Evolutionary conservation across 768 basidiomycete species (phyloP).

Genomic region (Xerocomus brunneocitrinus): DNA sequence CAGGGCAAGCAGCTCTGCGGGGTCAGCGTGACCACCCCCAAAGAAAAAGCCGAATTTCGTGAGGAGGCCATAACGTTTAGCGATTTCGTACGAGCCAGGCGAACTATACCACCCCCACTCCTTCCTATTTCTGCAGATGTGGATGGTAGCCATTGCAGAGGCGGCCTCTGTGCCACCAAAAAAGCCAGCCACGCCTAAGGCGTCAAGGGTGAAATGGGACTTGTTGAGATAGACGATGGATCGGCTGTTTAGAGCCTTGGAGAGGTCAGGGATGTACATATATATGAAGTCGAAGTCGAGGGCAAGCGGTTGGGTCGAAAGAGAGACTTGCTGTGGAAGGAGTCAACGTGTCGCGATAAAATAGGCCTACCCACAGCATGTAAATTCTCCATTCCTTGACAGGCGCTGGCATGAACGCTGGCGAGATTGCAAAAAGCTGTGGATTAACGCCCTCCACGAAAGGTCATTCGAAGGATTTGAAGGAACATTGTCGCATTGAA

Average conservation of each 20-base stretch:
- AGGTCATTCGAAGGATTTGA: too few species aligned
- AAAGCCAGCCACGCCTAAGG: slow-evolving; percentile 18
- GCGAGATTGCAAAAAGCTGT: too few species aligned
- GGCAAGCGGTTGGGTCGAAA: background rate
- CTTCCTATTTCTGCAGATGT: slow-evolving; percentile 24
- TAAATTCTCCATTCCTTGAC: background rate
- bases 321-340: background rate
- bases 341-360: background rate
- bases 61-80: slow-evolving; percentile 27
- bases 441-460: too few species aligned
- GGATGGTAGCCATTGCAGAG: slow-evolving; percentile 32
- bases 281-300: background rate
- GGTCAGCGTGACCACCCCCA: slow-evolving; percentile 19
- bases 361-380: background rate
- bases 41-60: slow-evolving; percentile 25
- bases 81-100: slow-evolving; percentile 30
- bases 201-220: slow-evolving; percentile 19
- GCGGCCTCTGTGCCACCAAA: slow-evolving; percentile 29
- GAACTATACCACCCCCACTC: slow-evolving; percentile 33
- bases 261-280: slow-evolving; percentile 5
- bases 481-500: too few species aligned
- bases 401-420: background rate
- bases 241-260: background rate
- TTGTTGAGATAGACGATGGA: slow-evolving; percentile 6
- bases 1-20: slow-evolving; percentile 4